These are phyloP conservation scores for Albugo candida DNA, from an alignment of 352 stramenopile genomes.

Conservation along the genomic window DNA sequence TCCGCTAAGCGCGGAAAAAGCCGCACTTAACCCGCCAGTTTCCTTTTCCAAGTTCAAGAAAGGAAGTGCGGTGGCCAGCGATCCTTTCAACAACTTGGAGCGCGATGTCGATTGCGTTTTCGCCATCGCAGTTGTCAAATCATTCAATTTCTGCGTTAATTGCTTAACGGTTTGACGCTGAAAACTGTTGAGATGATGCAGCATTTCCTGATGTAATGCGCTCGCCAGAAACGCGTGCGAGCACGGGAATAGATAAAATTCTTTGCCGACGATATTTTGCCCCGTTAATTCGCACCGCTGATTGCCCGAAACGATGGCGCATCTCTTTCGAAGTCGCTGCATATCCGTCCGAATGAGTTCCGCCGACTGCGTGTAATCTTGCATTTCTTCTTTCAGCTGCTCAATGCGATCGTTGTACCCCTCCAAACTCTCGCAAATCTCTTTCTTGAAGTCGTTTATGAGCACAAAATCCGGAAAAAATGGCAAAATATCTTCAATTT, in stretches of 20 bases:
- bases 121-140: slow-evolving; percentile 52
- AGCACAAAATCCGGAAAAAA: slow-evolving; percentile 91
- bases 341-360: slow-evolving; percentile 82
- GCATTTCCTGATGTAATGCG: slow-evolving; percentile 77
- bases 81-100: slow-evolving; percentile 60
- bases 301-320: slow-evolving; percentile 70
- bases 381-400: slow-evolving; percentile 84
- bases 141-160: slow-evolving; percentile 73
- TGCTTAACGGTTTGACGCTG: slow-evolving; percentile 80
- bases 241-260: slow-evolving; percentile 92
- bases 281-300: slow-evolving; percentile 80
- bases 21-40: slow-evolving; percentile 15
- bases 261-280: slow-evolving; percentile 72
- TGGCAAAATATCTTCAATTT: slow-evolving; percentile 88
- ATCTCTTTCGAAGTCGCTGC: slow-evolving; percentile 72
- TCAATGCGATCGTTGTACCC: slow-evolving; percentile 84
- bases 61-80: slow-evolving; percentile 25
- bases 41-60: slow-evolving; percentile 64
- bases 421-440: slow-evolving; percentile 85
- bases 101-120: slow-evolving; percentile 12
- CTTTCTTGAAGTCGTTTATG: slow-evolving; percentile 91
- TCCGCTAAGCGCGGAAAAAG: slow-evolving; percentile 12
- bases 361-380: slow-evolving; percentile 80
- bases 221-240: slow-evolving; percentile 85
- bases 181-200: slow-evolving; percentile 77